A percentile compares a stretch with the other conserved stretches of the same genome.
Evolutionary conservation across 306 rosid species (phyloP).

Genomic region (Malus sieversii): DNA sequence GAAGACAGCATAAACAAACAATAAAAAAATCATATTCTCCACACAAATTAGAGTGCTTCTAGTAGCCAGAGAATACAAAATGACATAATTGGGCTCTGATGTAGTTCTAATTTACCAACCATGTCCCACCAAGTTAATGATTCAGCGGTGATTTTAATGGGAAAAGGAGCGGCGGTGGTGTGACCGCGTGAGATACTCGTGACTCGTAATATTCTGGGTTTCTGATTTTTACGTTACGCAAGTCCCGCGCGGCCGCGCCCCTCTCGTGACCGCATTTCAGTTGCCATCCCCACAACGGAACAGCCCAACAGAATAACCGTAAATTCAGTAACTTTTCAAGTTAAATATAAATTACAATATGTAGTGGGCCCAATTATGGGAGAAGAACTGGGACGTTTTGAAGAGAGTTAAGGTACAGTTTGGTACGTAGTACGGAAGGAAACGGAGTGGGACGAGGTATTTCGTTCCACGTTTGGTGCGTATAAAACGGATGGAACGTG

Average conservation of each 20-base stretch:
- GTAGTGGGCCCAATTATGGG: too few species aligned
- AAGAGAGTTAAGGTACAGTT: too few species aligned
- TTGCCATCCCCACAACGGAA: conserved; percentile 9
- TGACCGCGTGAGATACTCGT: conserved; percentile 46
- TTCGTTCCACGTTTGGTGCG: too few species aligned
- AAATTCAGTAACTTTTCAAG: not conserved
- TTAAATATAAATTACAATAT: too few species aligned
- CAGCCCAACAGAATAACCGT: not conserved
- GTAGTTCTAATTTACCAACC: not conserved
- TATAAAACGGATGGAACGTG: too few species aligned
- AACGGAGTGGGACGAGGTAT: too few species aligned
- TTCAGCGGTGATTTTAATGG: not conserved
- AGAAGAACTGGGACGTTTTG: too few species aligned
- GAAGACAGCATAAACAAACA: accelerated
- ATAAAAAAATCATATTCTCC: too few species aligned
- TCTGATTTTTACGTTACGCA: not conserved
- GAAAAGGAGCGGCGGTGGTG: not conserved
- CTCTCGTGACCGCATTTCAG: conserved; percentile 42
- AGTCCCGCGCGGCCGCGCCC: conserved; percentile 36
- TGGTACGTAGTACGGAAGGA: too few species aligned
- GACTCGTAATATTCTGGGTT: conserved; percentile 1
- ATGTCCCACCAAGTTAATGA: not conserved
- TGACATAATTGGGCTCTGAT: not conserved
- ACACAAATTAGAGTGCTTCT: too few species aligned
- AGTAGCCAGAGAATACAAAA: not conserved